Base-by-base conservation (phyloP, 2,329 filamentous ascomycete species). In the Pseudogymnoascus sp. region DNA sequence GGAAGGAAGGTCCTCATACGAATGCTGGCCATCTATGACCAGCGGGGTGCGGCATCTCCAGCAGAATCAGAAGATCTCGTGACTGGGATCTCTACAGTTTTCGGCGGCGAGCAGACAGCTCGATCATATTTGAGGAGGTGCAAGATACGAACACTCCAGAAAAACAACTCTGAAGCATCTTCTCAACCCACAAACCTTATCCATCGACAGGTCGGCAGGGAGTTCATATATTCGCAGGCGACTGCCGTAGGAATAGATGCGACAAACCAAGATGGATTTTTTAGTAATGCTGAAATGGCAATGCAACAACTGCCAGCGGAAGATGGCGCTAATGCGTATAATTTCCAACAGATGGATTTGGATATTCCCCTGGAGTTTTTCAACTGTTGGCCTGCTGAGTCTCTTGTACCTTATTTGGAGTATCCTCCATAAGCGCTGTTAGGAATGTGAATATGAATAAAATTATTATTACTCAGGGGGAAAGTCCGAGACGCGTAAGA, bases 1-100 rank as follows among this genome's bases (percentile, higher is more conserved):
- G 69, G 69, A 7, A 64, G 64, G 27, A 69, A 67, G 39, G 64
- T 70, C 18, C 60, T 71, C 21, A 63, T 65, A 39, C 69, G 67
- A 52, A 71, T 71, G 68, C 60, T 70, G 18, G 64, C 67, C 52
- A 65, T 70, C 58, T 65, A 69, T 62, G 67, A 69, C 13, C 67
- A 66, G 35, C 67, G 65, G 18, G 66, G 64, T 3, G 61, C 62
- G 7, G 52, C 36, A 10, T 66, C 66, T 18, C 63, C 65, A 9
- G 60, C 66, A 58, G 69, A 67, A 7, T 62, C 66, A 2, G 66
- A 67, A 33, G 61, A 64, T 4, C 61, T 70, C 9, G 65, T 69
- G 2, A 65, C 66, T 5, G 67, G 68, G 42, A 69, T 70, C 31
- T 65, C 68, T 15, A 62, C 61, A 8, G 67, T 70, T 9, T 68